Base-by-base conservation (phyloP, 1,284 basidiomycete genomes). In the Heterobasidion occidentale region DNA sequence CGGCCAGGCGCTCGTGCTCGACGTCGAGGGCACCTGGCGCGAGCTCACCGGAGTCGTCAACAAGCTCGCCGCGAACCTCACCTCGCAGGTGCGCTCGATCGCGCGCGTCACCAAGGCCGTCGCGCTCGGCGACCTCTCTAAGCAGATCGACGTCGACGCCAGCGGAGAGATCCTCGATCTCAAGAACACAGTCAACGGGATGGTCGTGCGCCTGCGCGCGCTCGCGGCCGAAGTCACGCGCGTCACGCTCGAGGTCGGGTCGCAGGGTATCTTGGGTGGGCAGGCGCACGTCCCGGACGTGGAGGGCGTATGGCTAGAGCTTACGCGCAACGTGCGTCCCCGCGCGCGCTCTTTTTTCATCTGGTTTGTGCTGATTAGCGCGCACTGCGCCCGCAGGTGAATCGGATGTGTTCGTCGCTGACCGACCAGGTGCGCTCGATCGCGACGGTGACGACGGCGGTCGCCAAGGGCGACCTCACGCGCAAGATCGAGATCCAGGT, bases 21-120 rank as follows among this genome's bases (percentile, higher is more conserved):
- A 92, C 60, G 94, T 96, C 55, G 92, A 96, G 75, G 94, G 95
- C 44, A 95, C 92, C 7, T 97, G 94, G 94, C 81, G 88, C 49
- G 90, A 94, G 68, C 78, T 97, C 49, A 94, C 93, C 0, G 85
- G 83, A 58, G 90, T 91, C 59, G 93, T 96, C 68, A 96, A 96
- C 75, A 91, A 90, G 63, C 72, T 97, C 59, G 94, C 94, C n/a
- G 90, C 88, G 11, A 97, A 96, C 74, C 77, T 99, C 59, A 99
- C 97, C 12, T 90, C 81, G 61, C 95, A 99, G 75, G 94, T 98
- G 51, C 85, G 95, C 68, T 90, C 88, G 63, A 98, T 99, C 67
- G 94, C 96, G 34, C 85, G 86, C 67, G 93, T 96, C 67, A 99
- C 96, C n/a, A 98, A 94, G 68, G 97, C 97, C 9, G 95, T 99